Evolutionary conservation across 768 basidiomycete species (phyloP).

Genomic region (Amanita jacksonii): DNA sequence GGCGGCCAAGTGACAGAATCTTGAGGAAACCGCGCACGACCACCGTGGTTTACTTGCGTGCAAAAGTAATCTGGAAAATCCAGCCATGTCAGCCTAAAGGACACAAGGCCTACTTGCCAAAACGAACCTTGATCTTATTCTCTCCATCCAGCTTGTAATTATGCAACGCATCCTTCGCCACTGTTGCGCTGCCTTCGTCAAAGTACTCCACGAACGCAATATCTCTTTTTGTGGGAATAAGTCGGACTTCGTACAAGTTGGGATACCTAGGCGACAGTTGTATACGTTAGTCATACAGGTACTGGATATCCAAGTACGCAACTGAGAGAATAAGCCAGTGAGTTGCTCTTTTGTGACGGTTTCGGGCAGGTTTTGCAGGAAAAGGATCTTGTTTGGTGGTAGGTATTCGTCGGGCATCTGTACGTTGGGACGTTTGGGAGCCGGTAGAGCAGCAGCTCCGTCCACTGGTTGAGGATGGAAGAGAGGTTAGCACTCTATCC

Average conservation of each 20-base stretch:
- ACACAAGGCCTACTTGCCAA: background rate
- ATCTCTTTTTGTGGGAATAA: slow-evolving; percentile 93
- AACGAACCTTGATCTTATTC: slow-evolving; percentile 89
- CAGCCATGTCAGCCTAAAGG: slow-evolving; percentile 7
- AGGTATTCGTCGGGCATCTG: slow-evolving; percentile 99
- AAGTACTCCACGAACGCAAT: slow-evolving; percentile 98
- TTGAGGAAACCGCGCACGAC: too few relatives aligned
- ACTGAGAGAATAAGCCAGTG: slow-evolving; percentile 87
- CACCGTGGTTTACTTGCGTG: slow-evolving; percentile 45
- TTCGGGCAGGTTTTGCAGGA: slow-evolving; percentile 94
- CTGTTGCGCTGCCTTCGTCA: slow-evolving; percentile 86
- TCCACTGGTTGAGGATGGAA: slow-evolving; percentile 55
- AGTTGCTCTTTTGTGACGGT: slow-evolving; percentile 89
- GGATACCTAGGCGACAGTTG: slow-evolving; percentile 58
- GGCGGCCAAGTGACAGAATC: too few relatives aligned
- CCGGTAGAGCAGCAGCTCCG: slow-evolving; percentile 54
- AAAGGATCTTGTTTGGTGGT: slow-evolving; percentile 97
- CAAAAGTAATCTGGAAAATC: slow-evolving; percentile 53
- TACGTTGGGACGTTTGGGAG: slow-evolving; percentile 71
- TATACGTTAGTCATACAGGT: background rate
- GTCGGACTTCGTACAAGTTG: slow-evolving; percentile 94
- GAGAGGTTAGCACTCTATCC: too few relatives aligned
- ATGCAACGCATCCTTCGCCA: slow-evolving; percentile 93
- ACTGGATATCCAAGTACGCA: slow-evolving; percentile 1
- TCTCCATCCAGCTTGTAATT: slow-evolving; percentile 97